Conservation (phyloP, 73 alveolate species). For the Paraurostyla sp. region DNA sequence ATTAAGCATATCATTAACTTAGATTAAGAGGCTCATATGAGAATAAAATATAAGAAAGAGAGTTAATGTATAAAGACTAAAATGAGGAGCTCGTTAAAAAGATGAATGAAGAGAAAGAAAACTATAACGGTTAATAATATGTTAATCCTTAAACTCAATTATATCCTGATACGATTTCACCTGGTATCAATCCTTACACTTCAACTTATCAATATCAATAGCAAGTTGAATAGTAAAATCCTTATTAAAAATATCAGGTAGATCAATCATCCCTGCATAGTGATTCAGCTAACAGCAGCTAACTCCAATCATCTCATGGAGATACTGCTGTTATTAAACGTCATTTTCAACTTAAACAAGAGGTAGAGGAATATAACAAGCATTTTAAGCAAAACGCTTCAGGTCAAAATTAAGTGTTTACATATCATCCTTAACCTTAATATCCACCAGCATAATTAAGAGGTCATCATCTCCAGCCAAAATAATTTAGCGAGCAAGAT, state of each 20-base stretch:
- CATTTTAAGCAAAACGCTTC: background rate
- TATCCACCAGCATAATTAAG: conserved; percentile 19
- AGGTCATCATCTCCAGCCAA: conserved; percentile 1
- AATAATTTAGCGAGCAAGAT: background rate
- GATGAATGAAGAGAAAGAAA: conserved; percentile 38
- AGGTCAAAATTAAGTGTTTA: background rate
- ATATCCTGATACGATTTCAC: too few relatives aligned
- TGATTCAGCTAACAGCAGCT: too few relatives aligned
- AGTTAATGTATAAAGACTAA: conserved; percentile 3
- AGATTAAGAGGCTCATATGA: background rate
- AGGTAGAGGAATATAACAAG: conserved; percentile 16
- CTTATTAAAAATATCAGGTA: background rate
- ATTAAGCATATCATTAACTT: background rate
- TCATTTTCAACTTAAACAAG: background rate
- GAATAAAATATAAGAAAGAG: conserved; percentile 28
- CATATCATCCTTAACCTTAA: conserved; percentile 9
- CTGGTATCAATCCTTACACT: too few relatives aligned
- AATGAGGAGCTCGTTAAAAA: conserved; percentile 2
- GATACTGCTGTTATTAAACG: conserved; percentile 13
- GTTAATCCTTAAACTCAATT: background rate
- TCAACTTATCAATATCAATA: too few relatives aligned
- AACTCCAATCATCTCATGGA: too few relatives aligned
- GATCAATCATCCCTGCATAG: too few relatives aligned
- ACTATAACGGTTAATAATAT: background rate
- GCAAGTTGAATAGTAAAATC: background rate